Evolutionary conservation across 2,329 filamentous ascomycete species (phyloP).

Genomic region (Xenosphaeropsis pyriputrescens): DNA sequence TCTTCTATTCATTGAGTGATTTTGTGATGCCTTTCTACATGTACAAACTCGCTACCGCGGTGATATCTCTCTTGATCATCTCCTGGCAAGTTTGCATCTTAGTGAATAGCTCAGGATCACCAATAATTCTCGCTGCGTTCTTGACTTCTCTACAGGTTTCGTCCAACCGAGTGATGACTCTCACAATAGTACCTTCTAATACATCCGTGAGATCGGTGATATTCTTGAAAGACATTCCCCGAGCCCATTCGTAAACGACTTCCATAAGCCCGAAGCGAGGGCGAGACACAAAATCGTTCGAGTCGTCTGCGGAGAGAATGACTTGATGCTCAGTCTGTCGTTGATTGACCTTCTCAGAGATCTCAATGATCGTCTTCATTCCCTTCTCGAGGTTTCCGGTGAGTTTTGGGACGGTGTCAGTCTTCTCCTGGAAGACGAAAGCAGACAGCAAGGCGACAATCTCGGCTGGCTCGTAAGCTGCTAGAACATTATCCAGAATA

Average conservation of each 20-base stretch:
- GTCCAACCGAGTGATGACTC: slow-evolving; percentile 84
- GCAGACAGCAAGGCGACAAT: slow-evolving; percentile 87
- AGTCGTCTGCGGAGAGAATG: slow-evolving; percentile 77
- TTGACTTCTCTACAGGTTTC: slow-evolving; percentile 96
- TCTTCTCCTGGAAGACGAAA: slow-evolving; percentile 98
- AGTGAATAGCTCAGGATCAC: slow-evolving; percentile 79
- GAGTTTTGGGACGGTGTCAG: slow-evolving; percentile 63
- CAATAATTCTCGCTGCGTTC: slow-evolving; percentile 89
- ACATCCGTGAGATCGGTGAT: slow-evolving; percentile 95
- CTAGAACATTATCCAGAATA: slow-evolving; percentile 90
- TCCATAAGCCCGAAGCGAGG: slow-evolving; percentile 90
- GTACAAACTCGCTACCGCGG: slow-evolving; percentile 75
- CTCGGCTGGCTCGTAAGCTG: slow-evolving; percentile 89
- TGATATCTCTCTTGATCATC: slow-evolving; percentile 93
- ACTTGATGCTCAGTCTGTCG: slow-evolving; percentile 87
- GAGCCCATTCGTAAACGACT: slow-evolving; percentile 96
- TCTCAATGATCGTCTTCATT: slow-evolving; percentile 71
- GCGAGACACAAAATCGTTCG: slow-evolving; percentile 77
- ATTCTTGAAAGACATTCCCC: slow-evolving; percentile 95
- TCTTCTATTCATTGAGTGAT: too few relatives aligned
- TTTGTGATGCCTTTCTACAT: slow-evolving; percentile 37
- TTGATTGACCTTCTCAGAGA: slow-evolving; percentile 84
- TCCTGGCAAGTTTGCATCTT: slow-evolving; percentile 98
- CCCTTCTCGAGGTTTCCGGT: slow-evolving; percentile 72
- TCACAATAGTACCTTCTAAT: slow-evolving; percentile 90